Evolutionary conservation across 352 stramenopile genomes (phyloP).

Genomic region (Phytophthora melonis): DNA sequence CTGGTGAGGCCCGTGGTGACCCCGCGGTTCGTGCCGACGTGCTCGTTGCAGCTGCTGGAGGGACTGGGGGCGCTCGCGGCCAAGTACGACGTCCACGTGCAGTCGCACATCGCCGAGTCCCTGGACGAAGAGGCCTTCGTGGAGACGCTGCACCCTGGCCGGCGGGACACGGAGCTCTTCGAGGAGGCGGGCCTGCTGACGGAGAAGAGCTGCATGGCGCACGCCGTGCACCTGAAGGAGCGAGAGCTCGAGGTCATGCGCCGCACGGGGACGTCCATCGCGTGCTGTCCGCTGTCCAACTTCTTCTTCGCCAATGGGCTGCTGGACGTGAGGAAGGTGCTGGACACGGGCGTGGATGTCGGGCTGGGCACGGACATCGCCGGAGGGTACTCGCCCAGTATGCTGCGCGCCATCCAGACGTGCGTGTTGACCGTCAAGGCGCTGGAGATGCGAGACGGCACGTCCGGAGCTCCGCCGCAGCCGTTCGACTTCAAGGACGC

Average conservation of each 20-base stretch:
- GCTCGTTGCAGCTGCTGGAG: slow-evolving; percentile 78
- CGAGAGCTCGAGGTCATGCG: slow-evolving; percentile 71
- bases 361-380: slow-evolving; percentile 93
- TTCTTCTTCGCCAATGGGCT: slow-evolving; percentile 90
- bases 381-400: slow-evolving; percentile 91
- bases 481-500: slow-evolving; percentile 82
- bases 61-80: slow-evolving; percentile 74
- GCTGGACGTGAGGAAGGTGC: slow-evolving; percentile 67
- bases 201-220: slow-evolving; percentile 83
- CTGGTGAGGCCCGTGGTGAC: slow-evolving; percentile 87
- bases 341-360: slow-evolving; percentile 47
- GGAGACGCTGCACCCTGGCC: slow-evolving; percentile 66
- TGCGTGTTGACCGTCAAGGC: slow-evolving; percentile 81
- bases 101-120: slow-evolving; percentile 90
- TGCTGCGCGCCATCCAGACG: slow-evolving; percentile 87
- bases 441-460: slow-evolving; percentile 54
- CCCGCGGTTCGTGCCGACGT: slow-evolving; percentile 92
- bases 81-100: slow-evolving; percentile 77
- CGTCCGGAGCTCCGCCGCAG: slow-evolving; percentile 11
- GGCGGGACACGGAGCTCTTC: slow-evolving; percentile 82
- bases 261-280: slow-evolving; percentile 67
- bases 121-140: slow-evolving; percentile 88
- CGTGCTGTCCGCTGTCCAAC: slow-evolving; percentile 93
- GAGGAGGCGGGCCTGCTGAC: slow-evolving; percentile 70
- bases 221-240: slow-evolving; percentile 81